phyloP scores from a whole-genome alignment of 73 alveolate genomes.

The Paramecium primaurelia region DNA sequence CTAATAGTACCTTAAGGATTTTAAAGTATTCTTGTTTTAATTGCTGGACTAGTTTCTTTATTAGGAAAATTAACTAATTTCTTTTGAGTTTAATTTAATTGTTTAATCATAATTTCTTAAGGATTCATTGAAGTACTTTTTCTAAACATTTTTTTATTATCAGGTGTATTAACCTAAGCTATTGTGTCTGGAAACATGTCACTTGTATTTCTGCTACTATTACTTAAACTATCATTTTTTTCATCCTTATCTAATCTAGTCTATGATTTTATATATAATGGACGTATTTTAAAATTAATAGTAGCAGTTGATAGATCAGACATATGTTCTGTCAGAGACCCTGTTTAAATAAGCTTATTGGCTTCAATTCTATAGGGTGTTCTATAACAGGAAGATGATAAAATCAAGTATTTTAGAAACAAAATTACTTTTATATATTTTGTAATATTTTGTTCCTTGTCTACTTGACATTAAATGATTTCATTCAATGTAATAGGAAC shows the following conservation, averaged over 20 bases:
- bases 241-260: neutral
- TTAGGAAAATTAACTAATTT: neutral
- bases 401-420: neutral
- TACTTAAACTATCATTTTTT: neutral
- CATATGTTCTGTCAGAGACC: neutral
- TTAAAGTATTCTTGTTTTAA: neutral
- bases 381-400: neutral
- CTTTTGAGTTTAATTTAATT: neutral
- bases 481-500: conserved; percentile 8
- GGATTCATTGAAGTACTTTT: neutral
- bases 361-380: neutral
- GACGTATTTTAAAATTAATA: neutral
- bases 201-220: neutral
- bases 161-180: neutral
- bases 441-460: neutral
- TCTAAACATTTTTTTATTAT: neutral
- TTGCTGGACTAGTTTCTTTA: neutral
- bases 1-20: neutral
- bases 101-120: neutral
- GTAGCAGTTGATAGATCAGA: neutral
- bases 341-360: neutral
- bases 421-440: neutral
- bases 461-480: neutral
- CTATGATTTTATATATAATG: neutral
- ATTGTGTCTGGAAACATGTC: neutral